These are phyloP conservation scores for Suillus weaverae DNA, from an alignment of 768 basidiomycete genomes.

Conservation along the genomic window DNA sequence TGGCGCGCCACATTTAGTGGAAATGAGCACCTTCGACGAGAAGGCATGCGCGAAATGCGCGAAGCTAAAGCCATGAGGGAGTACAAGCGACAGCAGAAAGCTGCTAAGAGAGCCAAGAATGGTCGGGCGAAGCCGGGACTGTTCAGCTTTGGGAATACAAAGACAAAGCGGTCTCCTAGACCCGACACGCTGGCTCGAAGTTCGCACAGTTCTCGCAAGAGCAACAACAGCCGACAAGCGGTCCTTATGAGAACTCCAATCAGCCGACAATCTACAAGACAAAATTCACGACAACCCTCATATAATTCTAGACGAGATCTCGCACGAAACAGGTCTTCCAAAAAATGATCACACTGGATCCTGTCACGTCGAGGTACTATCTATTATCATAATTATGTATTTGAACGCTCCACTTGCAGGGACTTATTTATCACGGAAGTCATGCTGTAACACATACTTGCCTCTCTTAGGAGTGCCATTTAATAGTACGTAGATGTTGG, in stretches of 20 bases:
- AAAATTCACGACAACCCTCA: slow-evolving; percentile 21
- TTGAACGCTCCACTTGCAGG: slow-evolving; percentile 3
- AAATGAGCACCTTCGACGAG: slow-evolving; percentile 58
- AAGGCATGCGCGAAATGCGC: slow-evolving; percentile 73
- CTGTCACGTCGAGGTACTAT: background rate
- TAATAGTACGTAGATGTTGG: background rate
- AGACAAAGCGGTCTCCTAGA: slow-evolving; percentile 15
- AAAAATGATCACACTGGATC: background rate
- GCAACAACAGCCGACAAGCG: slow-evolving; percentile 13
- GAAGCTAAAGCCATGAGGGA: slow-evolving; percentile 44
- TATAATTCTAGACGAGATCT: slow-evolving; percentile 13
- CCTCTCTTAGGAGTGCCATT: background rate
- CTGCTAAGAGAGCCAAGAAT: slow-evolving; percentile 19
- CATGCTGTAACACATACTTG: slow-evolving; percentile 4
- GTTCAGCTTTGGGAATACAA: slow-evolving; percentile 19
- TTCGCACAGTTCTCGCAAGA: slow-evolving; percentile 14
- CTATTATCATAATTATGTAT: slow-evolving; percentile 7
- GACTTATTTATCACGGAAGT: slow-evolving; percentile 8
- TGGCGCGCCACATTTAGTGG: slow-evolving; percentile 70
- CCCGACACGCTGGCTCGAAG: slow-evolving; percentile 8
- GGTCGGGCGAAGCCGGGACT: slow-evolving; percentile 20
- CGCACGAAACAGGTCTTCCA: slow-evolving; percentile 4
- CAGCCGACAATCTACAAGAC: slow-evolving; percentile 18
- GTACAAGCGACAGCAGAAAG: slow-evolving; percentile 27
- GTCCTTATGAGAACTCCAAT: slow-evolving; percentile 3